Evolutionary conservation across 768 basidiomycete genomes (phyloP), one percentile per base, ranked within the genome.

Genomic region (Psilocybe subaeruginosa): DNA sequence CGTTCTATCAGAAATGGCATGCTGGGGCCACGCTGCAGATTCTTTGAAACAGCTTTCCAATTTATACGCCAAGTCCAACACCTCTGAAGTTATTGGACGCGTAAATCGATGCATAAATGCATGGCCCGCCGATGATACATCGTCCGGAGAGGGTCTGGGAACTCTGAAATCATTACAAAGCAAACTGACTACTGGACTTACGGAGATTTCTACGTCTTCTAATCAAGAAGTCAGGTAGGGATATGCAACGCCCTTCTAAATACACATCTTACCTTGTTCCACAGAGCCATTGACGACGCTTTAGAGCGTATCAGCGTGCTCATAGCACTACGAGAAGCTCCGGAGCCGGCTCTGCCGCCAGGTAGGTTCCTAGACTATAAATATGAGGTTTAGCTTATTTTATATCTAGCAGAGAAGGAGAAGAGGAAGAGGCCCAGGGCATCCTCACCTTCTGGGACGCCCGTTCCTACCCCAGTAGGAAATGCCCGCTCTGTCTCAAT

Each of bases 371-470:
- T 6, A 45, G 43, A 14, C 29, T 7, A 3, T 27, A 35, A 29
- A 31, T 47, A 46, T 29, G 47, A 6, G 4, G 35, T 19, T 33
- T 41, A 35, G 43, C 43, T 64, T 58, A 30, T 48, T 37, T 19
- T 30, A 46, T 43, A 39, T 53, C 54, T 62, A 65, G 66, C 62
- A 85, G 91, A 92, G 63, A 93, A 93, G 73, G 91, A 92, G 63
- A 93, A 93, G 73, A 84, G 93, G 46, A 84, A 93, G 74, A 88
- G 92, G 19, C 89, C 87, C 16, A 78, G 90, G 63, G 85, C 81
- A 2, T 81, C 85, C 23, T 92, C 93, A 8, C 91, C 93, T 6
- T 76, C 85, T 4, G 80, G 82, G 14, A 80, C 85, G n/a, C 80
- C 85, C 45, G 73, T 74, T 57, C 77, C 82, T n/a, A 67, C 74